Percentiles rank a stretch among this genome's conserved stretches.
Evolutionary conservation across 768 basidiomycete genomes (phyloP).

Genomic region (Macrolepiota dolichaula): DNA sequence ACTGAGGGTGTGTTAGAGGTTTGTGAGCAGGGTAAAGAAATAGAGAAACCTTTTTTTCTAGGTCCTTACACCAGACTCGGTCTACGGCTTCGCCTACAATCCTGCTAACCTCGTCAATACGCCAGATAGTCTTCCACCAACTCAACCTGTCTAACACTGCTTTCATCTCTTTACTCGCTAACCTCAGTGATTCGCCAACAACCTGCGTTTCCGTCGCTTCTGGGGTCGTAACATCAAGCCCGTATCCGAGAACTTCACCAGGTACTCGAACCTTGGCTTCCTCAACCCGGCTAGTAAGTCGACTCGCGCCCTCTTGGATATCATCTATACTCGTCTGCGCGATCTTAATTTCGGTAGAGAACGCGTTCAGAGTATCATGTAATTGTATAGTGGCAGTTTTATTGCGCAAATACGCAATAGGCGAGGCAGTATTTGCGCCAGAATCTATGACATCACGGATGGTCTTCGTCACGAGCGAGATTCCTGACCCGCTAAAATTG

Average conservation of each 20-base stretch:
- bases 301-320: conserved; percentile 29
- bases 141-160: conserved; percentile 38
- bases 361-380: conserved; percentile 35
- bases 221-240: neutral
- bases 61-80: conserved; percentile 38
- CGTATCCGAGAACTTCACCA: conserved; percentile 30
- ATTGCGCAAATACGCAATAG: conserved; percentile 26
- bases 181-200: conserved; percentile 33
- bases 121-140: conserved; percentile 44
- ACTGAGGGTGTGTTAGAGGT: conserved; percentile 31
- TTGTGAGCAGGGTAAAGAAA: neutral
- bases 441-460: conserved; percentile 25
- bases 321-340: conserved; percentile 31
- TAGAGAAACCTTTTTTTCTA: conserved; percentile 47
- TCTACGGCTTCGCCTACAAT: conserved; percentile 34
- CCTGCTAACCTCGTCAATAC: conserved; percentile 43
- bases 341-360: conserved; percentile 26
- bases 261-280: conserved; percentile 32
- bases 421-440: neutral
- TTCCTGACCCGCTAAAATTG: conserved; percentile 54
- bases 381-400: conserved; percentile 37
- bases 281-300: conserved; percentile 35
- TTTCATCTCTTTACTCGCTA: conserved; percentile 34
- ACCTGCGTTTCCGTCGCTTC: conserved; percentile 15
- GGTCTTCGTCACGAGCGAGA: conserved; percentile 44